Evolutionary conservation across 805 yeast species (phyloP).

Genomic region (Yarrowia deformans): DNA sequence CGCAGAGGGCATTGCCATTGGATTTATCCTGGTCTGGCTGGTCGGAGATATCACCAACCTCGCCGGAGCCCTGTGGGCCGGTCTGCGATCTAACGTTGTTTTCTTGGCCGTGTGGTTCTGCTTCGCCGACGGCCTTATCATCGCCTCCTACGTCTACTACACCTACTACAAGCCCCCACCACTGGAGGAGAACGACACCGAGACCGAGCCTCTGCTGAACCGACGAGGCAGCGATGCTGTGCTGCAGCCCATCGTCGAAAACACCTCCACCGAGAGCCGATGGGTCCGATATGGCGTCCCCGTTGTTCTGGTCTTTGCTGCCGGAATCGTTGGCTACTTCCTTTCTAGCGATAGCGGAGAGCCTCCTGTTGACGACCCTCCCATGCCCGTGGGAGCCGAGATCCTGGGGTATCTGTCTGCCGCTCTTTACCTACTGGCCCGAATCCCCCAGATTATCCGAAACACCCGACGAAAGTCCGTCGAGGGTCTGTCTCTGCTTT

Average conservation of each 20-base stretch:
- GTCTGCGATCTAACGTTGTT: slow-evolving; percentile 70
- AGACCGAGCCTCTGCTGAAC: slow-evolving; percentile 45
- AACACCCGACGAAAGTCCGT: slow-evolving; percentile 81
- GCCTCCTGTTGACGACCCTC: slow-evolving; percentile 44
- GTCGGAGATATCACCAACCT: slow-evolving; percentile 75
- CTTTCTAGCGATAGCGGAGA: slow-evolving; percentile 54
- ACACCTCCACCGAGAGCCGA: slow-evolving; percentile 51
- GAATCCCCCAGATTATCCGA: slow-evolving; percentile 85
- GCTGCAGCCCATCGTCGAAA: slow-evolving; percentile 54
- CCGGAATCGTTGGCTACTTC: slow-evolving; percentile 68
- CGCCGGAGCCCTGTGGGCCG: slow-evolving; percentile 73
- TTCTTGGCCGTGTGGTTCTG: slow-evolving; percentile 79
- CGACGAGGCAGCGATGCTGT: slow-evolving; percentile 49
- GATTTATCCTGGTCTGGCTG: slow-evolving; percentile 73
- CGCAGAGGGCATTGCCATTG: slow-evolving; percentile 77
- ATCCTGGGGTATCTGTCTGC: slow-evolving; percentile 76
- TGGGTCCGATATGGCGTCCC: slow-evolving; percentile 65
- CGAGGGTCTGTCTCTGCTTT: slow-evolving; percentile 82
- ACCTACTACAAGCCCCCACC: slow-evolving; percentile 40
- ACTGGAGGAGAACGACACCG: slow-evolving; percentile 19
- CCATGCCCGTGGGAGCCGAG: slow-evolving; percentile 61
- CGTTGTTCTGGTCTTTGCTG: slow-evolving; percentile 63
- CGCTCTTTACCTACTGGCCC: slow-evolving; percentile 69
- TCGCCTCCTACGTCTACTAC: slow-evolving; percentile 67
- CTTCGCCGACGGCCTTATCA: slow-evolving; percentile 68